Base-by-base conservation (phyloP, 2,329 filamentous ascomycete genomes). In the Clarireedia monteithiana region DNA sequence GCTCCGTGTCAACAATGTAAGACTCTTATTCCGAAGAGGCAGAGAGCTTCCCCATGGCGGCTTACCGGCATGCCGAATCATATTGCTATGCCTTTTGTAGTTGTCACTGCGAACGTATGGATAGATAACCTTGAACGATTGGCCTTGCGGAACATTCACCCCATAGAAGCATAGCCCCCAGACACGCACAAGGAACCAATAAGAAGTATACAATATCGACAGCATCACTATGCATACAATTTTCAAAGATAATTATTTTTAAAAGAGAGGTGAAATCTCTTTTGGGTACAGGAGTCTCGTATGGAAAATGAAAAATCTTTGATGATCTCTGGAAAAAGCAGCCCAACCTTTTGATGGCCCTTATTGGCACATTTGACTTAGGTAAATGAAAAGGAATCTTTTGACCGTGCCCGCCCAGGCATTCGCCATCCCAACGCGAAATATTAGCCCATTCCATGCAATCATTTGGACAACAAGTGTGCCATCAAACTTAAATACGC, bases 361-460 rank as follows among this genome's bases (percentile, higher is more conserved):
- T 57, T 62, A 51, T 59, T 60, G 63, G 61, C 60, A 63, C 60
- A 62, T 55, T 60, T 60, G 58, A 59, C 60, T 60, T 55, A 59
- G 56, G 53, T 52, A 50, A 61, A 63, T 56, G 60, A 66, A 68
- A 66, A 63, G 50, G 62, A 67, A 66, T 66, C 64, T 67, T 68
- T 68, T 67, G 62, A 64, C 63, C 65, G 56, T 62, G 61, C 66
- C 66, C 60, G 57, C 63, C 65, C 62, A 57, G 57, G 62, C 57
- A 52, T 60, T 65, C 62, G 61, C 62, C 64, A 62, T 51, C 62
- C 63, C 58, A 64, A 53, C 40, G 60, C 50, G 55, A 60, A 66
- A 64, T 62, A 65, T 65, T 63, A 64, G 62, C 64, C 65, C 60
- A 64, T 65, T 67, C 67, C 66, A 68, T 67, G 63, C 66, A 63